Conservation (phyloP, 1,139 yeast species). For the Pichia sp. region DNA sequence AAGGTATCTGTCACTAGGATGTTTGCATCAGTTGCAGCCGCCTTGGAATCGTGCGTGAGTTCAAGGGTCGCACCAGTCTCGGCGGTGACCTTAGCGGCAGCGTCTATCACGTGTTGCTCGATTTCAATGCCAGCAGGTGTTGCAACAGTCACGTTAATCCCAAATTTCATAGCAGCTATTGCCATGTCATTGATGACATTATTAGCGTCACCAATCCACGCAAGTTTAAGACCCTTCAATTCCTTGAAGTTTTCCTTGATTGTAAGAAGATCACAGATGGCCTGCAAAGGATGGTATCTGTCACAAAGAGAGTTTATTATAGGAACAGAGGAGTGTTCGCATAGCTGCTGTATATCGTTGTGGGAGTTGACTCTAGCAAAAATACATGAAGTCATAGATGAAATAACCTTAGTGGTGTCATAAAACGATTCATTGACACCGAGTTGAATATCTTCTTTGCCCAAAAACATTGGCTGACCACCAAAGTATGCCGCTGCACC, state of each 20-base stretch:
- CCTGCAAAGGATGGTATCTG: slow-evolving; percentile 89
- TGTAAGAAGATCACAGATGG: slow-evolving; percentile 84
- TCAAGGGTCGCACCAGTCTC: slow-evolving; percentile 49
- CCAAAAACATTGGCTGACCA: slow-evolving; percentile 93
- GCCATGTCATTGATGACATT: slow-evolving; percentile 92
- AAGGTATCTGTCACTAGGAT: slow-evolving; percentile 95
- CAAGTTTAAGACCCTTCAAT: slow-evolving; percentile 60
- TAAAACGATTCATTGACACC: slow-evolving; percentile 89
- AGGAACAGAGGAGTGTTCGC: slow-evolving; percentile 75
- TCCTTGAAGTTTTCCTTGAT: slow-evolving; percentile 68
- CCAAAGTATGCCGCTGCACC: slow-evolving; percentile 94
- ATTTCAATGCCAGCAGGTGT: slow-evolving; percentile 72
- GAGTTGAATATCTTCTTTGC: slow-evolving; percentile 91
- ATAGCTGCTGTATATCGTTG: slow-evolving; percentile 70
- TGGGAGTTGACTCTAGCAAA: slow-evolving; percentile 94
- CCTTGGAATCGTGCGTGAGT: slow-evolving; percentile 63
- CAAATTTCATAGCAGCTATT: slow-evolving; percentile 81
- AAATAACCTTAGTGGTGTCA: slow-evolving; percentile 82
- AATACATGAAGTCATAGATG: slow-evolving; percentile 91
- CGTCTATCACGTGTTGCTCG: slow-evolving; percentile 46
- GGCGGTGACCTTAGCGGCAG: slow-evolving; percentile 47
- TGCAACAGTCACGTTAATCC: slow-evolving; percentile 77
- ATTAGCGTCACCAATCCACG: slow-evolving; percentile 97
- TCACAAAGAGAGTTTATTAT: slow-evolving; percentile 93
- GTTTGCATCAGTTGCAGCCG: slow-evolving; percentile 68